Percentiles rank a stretch among this genome's conserved stretches.
Evolutionary conservation across 2,329 filamentous ascomycete genomes (phyloP).

Genomic region (Penicillium sp.): DNA sequence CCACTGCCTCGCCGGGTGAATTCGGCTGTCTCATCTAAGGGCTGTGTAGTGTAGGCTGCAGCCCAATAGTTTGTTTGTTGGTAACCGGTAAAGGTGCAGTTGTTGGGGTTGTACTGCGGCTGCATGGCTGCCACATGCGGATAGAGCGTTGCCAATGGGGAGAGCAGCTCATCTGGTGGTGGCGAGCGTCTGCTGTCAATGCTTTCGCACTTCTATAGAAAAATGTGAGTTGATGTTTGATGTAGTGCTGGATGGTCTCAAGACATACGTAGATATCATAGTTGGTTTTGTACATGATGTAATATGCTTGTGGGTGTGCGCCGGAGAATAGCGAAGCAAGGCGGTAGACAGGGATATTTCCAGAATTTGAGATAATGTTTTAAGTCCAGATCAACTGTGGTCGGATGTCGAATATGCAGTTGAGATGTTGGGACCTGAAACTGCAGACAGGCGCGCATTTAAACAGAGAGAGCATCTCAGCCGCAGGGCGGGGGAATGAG

Average conservation of each 20-base stretch:
- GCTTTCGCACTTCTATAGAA: conserved; percentile 23
- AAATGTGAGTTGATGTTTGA: conserved; percentile 2
- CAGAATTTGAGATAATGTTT: not conserved
- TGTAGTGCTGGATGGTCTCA: not conserved
- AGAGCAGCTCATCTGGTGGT: conserved; percentile 28
- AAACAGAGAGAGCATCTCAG: conserved; percentile 15
- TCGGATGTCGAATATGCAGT: not conserved
- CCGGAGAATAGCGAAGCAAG: not conserved
- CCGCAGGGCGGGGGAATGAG: conserved; percentile 12
- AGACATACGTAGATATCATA: conserved; percentile 41
- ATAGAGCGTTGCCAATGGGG: conserved; percentile 35
- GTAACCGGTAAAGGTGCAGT: conserved; percentile 31
- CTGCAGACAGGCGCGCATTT: conserved; percentile 15
- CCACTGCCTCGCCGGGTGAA: conserved; percentile 26
- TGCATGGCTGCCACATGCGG: conserved; percentile 40
- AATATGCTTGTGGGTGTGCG: not conserved
- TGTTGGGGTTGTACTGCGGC: conserved; percentile 30
- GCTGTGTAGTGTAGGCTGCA: conserved; percentile 29
- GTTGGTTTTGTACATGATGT: conserved; percentile 41
- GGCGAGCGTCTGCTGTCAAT: conserved; percentile 29
- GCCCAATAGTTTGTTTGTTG: conserved; percentile 32
- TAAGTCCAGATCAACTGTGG: conserved; percentile 9
- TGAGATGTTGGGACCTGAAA: conserved; percentile 12
- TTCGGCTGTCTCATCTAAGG: conserved; percentile 20
- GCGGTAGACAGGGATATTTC: not conserved